Evolutionary conservation across 2,329 filamentous ascomycete species (phyloP), one percentile per base, ranked within the genome.

Genomic region (Didymella lethalis): DNA sequence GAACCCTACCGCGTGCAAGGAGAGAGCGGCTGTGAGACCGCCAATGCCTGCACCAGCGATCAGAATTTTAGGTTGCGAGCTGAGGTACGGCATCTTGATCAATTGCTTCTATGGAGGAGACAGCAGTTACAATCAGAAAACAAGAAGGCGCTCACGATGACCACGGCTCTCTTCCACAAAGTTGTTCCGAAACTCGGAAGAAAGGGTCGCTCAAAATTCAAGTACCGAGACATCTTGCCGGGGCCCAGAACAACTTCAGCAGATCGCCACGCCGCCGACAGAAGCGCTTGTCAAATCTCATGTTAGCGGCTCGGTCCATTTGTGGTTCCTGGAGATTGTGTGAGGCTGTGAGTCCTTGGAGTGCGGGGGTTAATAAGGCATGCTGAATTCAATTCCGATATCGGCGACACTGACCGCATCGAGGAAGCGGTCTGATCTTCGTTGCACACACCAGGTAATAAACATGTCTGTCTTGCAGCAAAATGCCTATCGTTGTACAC

Each of bases 1-100:
- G 61, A 78, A 75, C 2, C 90, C 91, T 71, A 87, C 87, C 73
- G 88, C 89, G 31, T 90, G 90, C 31, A 93, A 83, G 14, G 89
- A 85, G 40, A 93, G 83, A 7, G 90, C 90, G 36, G 82, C 84
- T 55, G 88, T 85, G 34, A 93, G 80, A 32, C 91, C 91, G 52
- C 90, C 90, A 88, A 94, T 93, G 62, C 90, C 89, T 87, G 69
- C 67, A 18, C 71, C 71, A 29, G 62, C 68, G 38, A 73, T 70
- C 43, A 70, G 50, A 36, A 73, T 70, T 45, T 66, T 72, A 12
- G 70, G 69, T 32, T 71, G 67, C 8, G 57, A 46, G 41, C 57
- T 59, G 18, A 70, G 56, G 31, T 61, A 65, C 11, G 68, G 63
- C 64, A 72, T 71, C 14, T 38, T 58, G 51, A 7, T 26, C 5